Base-by-base conservation (phyloP, 2,329 filamentous ascomycete species). In the Aspergillus texensis region DNA sequence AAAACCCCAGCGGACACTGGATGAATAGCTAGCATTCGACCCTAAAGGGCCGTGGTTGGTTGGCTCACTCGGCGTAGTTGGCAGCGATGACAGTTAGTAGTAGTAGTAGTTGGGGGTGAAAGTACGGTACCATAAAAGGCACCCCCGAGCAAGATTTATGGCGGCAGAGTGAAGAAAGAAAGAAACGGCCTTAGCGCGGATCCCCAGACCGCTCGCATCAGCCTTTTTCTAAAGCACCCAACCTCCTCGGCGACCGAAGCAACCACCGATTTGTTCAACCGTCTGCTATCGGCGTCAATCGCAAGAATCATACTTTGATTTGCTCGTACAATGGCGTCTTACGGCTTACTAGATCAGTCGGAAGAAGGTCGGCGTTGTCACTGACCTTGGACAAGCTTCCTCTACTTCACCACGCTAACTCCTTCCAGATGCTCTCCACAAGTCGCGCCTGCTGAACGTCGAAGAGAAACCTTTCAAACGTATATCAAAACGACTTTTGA, bases 381-480 rank as follows among this genome's bases (percentile, higher is more conserved):
- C 19, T 41, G 39, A 41, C 39, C 55, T 62, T 54, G 57, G 26
- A 56, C 43, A 57, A 57, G 30, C 32, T 50, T 39, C 32, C 32
- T 48, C 57, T 54, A 55, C 57, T 65, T 30, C 64, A 59, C 8
- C 63, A 61, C 59, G 57, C 69, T 72, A 66, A 74, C 65, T 61
- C 56, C 9, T 54, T 62, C 48, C 71, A 89, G 90, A 93, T 77
- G 89, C 93, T 67, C 89, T 97, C 43, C 94, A 97, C 82, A 94
- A 94, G 74, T 86, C 86, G 34, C 92, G 94, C 48, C 90, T 97
- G 4, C 86, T 97, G 43, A 91, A 92, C 67, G 90, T 97, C 65
- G 94, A 98, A 82, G 92, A 96, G 75, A 93, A 93, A 63, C 93
- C 93, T 0, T 97, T 96, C 82, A 92, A 92, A 77, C 90, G 94